A percentile compares a stretch with the other conserved stretches of the same genome.
Evolutionary conservation across 2,329 filamentous ascomycete genomes (phyloP).

Genomic region (Pseudopithomyces maydicus): DNA sequence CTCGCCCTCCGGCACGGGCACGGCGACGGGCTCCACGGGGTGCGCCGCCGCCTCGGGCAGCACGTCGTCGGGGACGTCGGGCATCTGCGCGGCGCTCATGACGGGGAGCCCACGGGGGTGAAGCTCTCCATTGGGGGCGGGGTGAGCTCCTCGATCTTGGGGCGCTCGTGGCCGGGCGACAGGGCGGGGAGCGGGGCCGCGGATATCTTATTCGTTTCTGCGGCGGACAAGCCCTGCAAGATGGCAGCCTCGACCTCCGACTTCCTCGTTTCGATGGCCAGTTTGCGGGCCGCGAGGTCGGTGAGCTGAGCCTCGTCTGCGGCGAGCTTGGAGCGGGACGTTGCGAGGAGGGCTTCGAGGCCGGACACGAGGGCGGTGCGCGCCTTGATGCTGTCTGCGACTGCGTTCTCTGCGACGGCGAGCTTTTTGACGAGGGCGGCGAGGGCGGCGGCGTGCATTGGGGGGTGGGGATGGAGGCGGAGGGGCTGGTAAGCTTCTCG

Average conservation of each 20-base stretch:
- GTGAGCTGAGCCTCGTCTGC: conserved; percentile 71
- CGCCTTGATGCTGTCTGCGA: conserved; percentile 87
- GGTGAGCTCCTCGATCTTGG: conserved; percentile 71
- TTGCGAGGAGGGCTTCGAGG: conserved; percentile 79
- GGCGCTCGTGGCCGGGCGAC: conserved; percentile 8
- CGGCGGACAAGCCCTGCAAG: conserved; percentile 76
- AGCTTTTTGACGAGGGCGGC: conserved; percentile 89
- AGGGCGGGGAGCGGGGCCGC: conserved; percentile 40
- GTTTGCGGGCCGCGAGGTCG: conserved; percentile 69
- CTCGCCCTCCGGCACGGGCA: conserved; percentile 23
- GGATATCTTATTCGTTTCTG: conserved; percentile 56
- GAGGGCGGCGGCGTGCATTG: conserved; percentile 88
- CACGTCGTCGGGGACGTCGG: conserved; percentile 34
- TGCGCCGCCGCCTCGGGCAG: conserved; percentile 30
- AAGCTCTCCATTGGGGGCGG: conserved; percentile 70
- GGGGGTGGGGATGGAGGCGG: conserved; percentile 71
- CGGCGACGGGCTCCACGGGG: conserved; percentile 33
- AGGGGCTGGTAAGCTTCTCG: conserved; percentile 77
- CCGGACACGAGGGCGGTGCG: conserved; percentile 77
- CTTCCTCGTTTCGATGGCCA: conserved; percentile 79
- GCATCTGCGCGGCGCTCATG: conserved; percentile 23
- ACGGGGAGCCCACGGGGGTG: conserved; percentile 58
- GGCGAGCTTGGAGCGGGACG: conserved; percentile 71
- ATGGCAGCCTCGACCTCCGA: conserved; percentile 89
- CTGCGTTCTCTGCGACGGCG: conserved; percentile 84